Conservation (phyloP, 345 rosid genomes). For the Hevea brasiliensis region DNA sequence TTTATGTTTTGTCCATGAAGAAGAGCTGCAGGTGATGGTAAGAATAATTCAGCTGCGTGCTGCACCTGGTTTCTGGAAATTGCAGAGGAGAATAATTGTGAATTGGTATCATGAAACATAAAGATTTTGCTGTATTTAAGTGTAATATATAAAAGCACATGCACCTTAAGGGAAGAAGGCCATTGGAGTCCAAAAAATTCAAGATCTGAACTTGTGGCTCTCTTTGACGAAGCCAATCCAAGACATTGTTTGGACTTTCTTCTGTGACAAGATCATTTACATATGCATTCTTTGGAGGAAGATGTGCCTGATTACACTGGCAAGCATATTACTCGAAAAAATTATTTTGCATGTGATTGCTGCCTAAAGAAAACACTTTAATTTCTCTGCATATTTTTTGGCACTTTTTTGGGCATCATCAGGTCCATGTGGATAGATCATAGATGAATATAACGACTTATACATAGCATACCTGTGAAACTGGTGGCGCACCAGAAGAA, state of each 20-base stretch:
- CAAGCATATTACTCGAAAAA: neutral
- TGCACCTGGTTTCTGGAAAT: slow-evolving; percentile 16
- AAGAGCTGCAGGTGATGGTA: slow-evolving; percentile 5
- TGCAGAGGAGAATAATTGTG: neutral
- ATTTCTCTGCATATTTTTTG: no score
- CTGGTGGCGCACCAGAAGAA: slow-evolving; percentile 11
- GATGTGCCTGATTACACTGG: slow-evolving; percentile 20
- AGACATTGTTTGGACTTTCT: slow-evolving; percentile 20
- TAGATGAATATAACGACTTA: no score
- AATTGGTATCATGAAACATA: no score
- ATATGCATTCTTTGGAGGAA: slow-evolving; percentile 17
- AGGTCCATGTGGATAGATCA: neutral
- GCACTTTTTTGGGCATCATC: neutral
- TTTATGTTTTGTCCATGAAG: slow-evolving; percentile 20
- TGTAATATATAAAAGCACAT: neutral
- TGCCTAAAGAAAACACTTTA: no score
- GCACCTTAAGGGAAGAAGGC: slow-evolving; percentile 38
- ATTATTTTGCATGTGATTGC: no score
- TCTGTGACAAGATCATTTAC: slow-evolving; percentile 15
- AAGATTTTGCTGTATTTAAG: no score
- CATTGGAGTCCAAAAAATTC: slow-evolving; percentile 34
- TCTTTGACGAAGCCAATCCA: slow-evolving; percentile 36
- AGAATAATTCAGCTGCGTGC: neutral
- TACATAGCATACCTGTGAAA: slow-evolving; percentile 20
- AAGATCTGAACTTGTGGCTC: slow-evolving; percentile 34